phyloP scores from a whole-genome alignment of 2,329 filamentous ascomycete species.

The Fusarium verticillioides region DNA sequence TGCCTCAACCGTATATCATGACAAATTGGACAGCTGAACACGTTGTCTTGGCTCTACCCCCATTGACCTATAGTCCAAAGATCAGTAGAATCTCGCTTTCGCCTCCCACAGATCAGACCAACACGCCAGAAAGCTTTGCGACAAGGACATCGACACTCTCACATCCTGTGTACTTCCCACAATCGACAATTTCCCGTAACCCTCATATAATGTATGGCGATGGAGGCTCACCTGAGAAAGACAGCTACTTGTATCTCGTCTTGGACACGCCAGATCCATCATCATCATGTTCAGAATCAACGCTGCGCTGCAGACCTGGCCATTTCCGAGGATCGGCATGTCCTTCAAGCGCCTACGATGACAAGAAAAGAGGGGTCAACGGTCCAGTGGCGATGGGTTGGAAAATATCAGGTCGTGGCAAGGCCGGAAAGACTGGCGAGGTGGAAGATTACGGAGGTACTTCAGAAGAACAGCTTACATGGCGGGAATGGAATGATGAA shows the following conservation, averaged over 20 bases:
- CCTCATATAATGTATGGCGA: not conserved
- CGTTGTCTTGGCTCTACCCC: not conserved
- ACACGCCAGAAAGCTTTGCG: fast-evolving
- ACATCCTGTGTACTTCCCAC: not conserved
- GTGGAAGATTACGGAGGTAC: fast-evolving
- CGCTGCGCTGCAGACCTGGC: not conserved
- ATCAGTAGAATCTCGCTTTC: not conserved
- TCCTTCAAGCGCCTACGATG: not conserved
- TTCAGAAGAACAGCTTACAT: not conserved
- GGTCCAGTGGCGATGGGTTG: not conserved
- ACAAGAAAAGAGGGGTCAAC: not conserved
- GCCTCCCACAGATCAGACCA: fast-evolving
- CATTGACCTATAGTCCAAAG: not conserved
- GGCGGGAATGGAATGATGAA: not conserved
- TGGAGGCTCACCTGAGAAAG: not conserved
- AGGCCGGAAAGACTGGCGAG: fast-evolving
- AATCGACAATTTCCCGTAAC: not conserved
- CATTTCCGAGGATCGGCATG: not conserved
- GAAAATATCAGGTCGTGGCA: not conserved
- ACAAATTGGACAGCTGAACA: not conserved
- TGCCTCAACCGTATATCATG: not conserved
- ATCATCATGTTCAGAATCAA: not conserved
- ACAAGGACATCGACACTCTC: not conserved
- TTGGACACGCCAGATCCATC: not conserved
- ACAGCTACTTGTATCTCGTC: not conserved